Evolutionary conservation across 371 early-diverging fungal species (phyloP).

Genomic region (Mucor saturninus): DNA sequence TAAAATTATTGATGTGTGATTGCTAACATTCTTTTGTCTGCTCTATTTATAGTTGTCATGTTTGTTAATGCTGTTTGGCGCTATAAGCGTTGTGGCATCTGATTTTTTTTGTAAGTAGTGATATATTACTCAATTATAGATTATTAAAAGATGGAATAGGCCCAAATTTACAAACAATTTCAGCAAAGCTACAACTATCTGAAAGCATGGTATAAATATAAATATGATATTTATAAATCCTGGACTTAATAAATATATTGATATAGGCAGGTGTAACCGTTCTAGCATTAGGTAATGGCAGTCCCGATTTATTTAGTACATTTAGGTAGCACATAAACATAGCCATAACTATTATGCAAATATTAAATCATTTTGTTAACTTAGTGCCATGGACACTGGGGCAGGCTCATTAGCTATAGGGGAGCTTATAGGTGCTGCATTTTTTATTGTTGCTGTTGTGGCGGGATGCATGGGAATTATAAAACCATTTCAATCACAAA

Average conservation of each 20-base stretch:
- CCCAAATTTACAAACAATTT: conserved; percentile 69
- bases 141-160: conserved; percentile 30
- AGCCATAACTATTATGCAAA: background rate
- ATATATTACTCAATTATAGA: background rate
- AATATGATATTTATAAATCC: background rate
- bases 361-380: background rate
- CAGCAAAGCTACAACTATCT: conserved; percentile 63
- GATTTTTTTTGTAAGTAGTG: conserved; percentile 69
- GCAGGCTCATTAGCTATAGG: conserved; percentile 82
- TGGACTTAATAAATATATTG: background rate
- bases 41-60: conserved; percentile 26
- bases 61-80: conserved; percentile 60
- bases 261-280: conserved; percentile 82
- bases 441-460: conserved; percentile 77
- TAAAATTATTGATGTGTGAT: background rate
- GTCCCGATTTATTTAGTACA: conserved; percentile 82
- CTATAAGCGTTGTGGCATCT: conserved; percentile 70
- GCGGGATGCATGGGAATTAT: conserved; percentile 76
- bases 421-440: conserved; percentile 80
- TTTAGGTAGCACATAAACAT: conserved; percentile 49
- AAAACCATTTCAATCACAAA: conserved; percentile 67
- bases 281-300: conserved; percentile 85
- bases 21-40: conserved; percentile 1
- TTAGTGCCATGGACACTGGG: conserved; percentile 71
- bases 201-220: conserved; percentile 63